Evolutionary conservation across 1,284 basidiomycete species (phyloP), one percentile per base, ranked within the genome.

Genomic region (Irpex lacteus): DNA sequence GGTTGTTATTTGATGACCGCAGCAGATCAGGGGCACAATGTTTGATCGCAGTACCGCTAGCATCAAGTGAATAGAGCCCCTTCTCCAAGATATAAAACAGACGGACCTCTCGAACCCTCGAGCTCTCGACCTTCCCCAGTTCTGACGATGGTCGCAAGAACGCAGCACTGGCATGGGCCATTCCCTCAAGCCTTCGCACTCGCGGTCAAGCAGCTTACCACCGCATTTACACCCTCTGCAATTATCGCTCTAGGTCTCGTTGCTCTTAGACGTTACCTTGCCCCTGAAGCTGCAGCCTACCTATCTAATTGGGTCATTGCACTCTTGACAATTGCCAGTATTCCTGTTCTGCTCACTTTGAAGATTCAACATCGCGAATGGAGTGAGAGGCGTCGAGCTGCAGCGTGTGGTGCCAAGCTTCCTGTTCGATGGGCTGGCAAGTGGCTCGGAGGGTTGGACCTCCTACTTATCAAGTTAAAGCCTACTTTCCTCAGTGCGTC

Each of bases 401-500:
- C 63, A 2, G 63, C 64, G 4, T 26, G 63, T 4, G 71, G 70
- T 5, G 69, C 71, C 0, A 53, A 64, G 8, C 55, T 70, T 2
- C 69, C 71, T 3, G 67, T 68, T 0, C 62, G 60, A 2, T 67
- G 66, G 65, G 56, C 60, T 7, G 70, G 70, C 2, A 50, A 59
- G 59, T 21, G 18, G 38, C n/a, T 67, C 5, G 71, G 68, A 2
- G 67, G 66, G 44, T 4, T 66, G 1, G 71, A 72, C 53, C 9
- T 70, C 11, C 57, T 72, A 11, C 11, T 9, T 4, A 11, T 44
- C 6, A n/a, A 61, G 18, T 47, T 67, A 19, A 44, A 69, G 5
- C 7, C 49, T 5, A 65, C 68, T 13, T 72, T 68, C 38, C 63
- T 66, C 21, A 66, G 71, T 72, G 34, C 38, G 66, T 63, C 26